Evolutionary conservation across 768 basidiomycete genomes (phyloP).

Genomic region (Mrakia frigida): DNA sequence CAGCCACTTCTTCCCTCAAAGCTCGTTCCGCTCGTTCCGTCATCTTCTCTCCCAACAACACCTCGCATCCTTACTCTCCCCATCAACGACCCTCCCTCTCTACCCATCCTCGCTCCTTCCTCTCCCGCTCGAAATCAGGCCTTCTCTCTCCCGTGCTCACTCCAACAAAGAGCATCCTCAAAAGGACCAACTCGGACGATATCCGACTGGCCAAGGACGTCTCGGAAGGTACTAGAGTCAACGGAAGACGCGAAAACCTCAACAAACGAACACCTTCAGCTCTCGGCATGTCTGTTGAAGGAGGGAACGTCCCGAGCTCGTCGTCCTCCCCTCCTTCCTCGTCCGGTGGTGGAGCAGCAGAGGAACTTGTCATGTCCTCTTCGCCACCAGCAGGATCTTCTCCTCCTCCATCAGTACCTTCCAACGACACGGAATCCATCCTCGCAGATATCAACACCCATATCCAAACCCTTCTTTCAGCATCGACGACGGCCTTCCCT

Average conservation of each 20-base stretch:
- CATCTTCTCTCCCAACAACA: constrained; percentile 30
- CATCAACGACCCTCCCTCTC: constrained; percentile 13
- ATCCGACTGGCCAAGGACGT: constrained; percentile 27
- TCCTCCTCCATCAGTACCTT: not conserved
- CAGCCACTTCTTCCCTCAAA: constrained; percentile 10
- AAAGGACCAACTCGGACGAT: constrained; percentile 26
- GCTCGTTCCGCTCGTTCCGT: constrained; percentile 16
- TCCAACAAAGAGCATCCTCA: constrained; percentile 26
- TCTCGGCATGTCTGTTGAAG: not conserved
- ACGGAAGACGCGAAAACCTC: constrained; percentile 13
- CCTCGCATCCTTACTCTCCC: not conserved
- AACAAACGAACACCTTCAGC: not conserved
- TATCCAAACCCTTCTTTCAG: constrained; percentile 19
- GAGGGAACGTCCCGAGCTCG: constrained; percentile 6
- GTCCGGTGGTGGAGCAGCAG: not conserved
- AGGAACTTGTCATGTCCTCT: not conserved
- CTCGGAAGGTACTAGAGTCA: constrained; percentile 24
- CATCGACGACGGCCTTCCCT: not conserved
- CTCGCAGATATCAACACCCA: constrained; percentile 17
- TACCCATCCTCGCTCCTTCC: constrained; percentile 11
- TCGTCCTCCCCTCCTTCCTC: not conserved
- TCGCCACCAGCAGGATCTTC: not conserved
- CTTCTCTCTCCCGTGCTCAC: constrained; percentile 1
- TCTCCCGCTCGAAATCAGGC: constrained; percentile 2
- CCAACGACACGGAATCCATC: not conserved